Percentiles rank a stretch among this genome's conserved stretches.
phyloP scores from a whole-genome alignment of 108 stramenopile species.

The Nitzschia sp. region DNA sequence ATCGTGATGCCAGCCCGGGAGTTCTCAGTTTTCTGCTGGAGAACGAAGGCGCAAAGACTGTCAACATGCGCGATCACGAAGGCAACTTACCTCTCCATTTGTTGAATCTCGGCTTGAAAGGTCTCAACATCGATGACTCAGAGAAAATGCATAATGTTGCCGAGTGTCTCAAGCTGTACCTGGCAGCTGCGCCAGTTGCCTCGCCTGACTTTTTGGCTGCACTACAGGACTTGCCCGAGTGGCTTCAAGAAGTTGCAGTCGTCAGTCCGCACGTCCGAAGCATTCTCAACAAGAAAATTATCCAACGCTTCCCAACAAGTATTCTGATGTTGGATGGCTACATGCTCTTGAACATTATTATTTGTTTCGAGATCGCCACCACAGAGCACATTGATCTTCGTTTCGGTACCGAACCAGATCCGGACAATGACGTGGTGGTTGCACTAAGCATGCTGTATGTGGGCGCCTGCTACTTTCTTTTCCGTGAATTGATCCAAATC shows the following conservation, averaged over 20 bases:
- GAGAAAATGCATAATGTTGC: conserved; percentile 54
- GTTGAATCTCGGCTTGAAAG: conserved; percentile 52
- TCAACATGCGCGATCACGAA: conserved; percentile 71
- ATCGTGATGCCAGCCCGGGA: conserved; percentile 67
- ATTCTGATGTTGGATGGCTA: conserved; percentile 76
- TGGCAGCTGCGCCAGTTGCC: conserved; percentile 58
- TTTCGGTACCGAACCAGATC: conserved; percentile 14
- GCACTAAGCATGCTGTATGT: conserved; percentile 47
- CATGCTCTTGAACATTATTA: conserved; percentile 65
- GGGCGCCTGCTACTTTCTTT: conserved; percentile 67
- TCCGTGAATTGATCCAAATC: conserved; percentile 69
- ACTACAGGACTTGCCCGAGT: conserved; percentile 78
- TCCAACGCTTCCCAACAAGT: conserved; percentile 77
- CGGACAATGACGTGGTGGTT: neutral
- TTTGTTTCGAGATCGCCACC: conserved; percentile 71
- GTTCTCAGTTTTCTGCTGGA: conserved; percentile 69
- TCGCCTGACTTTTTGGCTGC: conserved; percentile 78
- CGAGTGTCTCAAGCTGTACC: conserved; percentile 71
- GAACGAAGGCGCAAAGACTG: conserved; percentile 29
- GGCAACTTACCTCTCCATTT: conserved; percentile 75
- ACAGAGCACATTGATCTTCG: conserved; percentile 58
- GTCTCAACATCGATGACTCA: conserved; percentile 17
- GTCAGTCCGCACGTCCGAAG: conserved; percentile 74
- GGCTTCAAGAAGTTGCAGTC: conserved; percentile 81
- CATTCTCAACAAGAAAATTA: conserved; percentile 79